Percentiles rank a stretch among this genome's conserved stretches.
phyloP scores from a whole-genome alignment of 2,329 filamentous ascomycete genomes.

The Nigrospora sphaerica region DNA sequence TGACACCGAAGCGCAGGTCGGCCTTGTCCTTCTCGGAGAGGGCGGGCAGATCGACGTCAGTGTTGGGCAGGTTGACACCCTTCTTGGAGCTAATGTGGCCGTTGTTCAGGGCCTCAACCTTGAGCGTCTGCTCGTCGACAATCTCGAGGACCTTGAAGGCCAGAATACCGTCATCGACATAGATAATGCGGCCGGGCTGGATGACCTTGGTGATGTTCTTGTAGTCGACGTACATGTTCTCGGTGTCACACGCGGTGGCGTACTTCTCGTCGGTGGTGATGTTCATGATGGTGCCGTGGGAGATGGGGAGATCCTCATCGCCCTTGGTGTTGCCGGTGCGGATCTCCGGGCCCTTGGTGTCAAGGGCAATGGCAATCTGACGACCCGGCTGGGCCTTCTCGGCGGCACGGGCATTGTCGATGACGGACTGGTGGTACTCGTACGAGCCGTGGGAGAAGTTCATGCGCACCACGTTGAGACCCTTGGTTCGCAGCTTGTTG shows the following conservation, averaged over 20 bases:
- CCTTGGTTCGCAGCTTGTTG: slow-evolving; percentile 82
- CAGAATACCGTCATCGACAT: slow-evolving; percentile 96
- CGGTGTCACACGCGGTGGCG: slow-evolving; percentile 71
- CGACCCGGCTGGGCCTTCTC: slow-evolving; percentile 72
- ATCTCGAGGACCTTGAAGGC: slow-evolving; percentile 90
- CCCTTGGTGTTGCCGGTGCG: slow-evolving; percentile 64
- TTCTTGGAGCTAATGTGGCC: slow-evolving; percentile 98
- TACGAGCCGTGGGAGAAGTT: slow-evolving; percentile 96
- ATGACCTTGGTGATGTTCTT: slow-evolving; percentile 99
- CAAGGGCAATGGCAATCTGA: slow-evolving; percentile 90
- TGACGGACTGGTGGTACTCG: slow-evolving; percentile 97
- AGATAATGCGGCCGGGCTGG: slow-evolving; percentile 82
- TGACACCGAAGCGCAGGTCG: slow-evolving; percentile 90
- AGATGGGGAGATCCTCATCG: slow-evolving; percentile 84
- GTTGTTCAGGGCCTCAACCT: slow-evolving; percentile 87
- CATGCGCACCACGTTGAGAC: slow-evolving; percentile 98
- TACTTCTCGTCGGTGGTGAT: slow-evolving; percentile 96
- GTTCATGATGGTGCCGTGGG: slow-evolving; percentile 78
- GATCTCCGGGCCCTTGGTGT: slow-evolving; percentile 59
- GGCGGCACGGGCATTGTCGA: slow-evolving; percentile 87
- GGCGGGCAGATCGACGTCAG: slow-evolving; percentile 94
- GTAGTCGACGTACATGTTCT: slow-evolving; percentile 99
- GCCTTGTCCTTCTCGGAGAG: slow-evolving; percentile 97
- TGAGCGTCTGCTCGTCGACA: slow-evolving; percentile 81
- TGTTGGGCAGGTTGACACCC: slow-evolving; percentile 98